Percentiles rank a stretch among this genome's conserved stretches.
Conservation (phyloP, 2,329 filamentous ascomycete genomes). For the Exophiala mesophila region DNA sequence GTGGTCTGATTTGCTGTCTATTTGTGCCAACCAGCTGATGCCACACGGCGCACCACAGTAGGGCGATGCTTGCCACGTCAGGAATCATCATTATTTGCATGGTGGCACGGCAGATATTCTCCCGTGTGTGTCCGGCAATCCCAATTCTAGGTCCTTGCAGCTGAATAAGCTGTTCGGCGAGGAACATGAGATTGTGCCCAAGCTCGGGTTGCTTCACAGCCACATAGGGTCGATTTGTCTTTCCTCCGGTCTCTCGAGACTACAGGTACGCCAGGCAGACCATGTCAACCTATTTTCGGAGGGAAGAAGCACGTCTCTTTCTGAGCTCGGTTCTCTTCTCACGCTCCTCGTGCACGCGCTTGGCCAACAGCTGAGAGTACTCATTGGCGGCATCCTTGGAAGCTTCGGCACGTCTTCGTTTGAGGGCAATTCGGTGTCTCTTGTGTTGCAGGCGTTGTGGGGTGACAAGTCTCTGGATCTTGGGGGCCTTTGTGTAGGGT, state of each 20-base stretch:
- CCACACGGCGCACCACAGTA: too few species aligned
- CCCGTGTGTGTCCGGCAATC: too few species aligned
- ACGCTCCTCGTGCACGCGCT: slow-evolving; percentile 96
- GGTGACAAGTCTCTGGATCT: slow-evolving; percentile 99
- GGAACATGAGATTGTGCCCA: too few species aligned
- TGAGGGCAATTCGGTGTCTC: slow-evolving; percentile 95
- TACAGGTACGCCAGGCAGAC: too few species aligned
- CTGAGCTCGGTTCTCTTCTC: slow-evolving; percentile 85
- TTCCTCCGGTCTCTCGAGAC: too few species aligned
- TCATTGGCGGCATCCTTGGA: slow-evolving; percentile 98
- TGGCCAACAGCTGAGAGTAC: slow-evolving; percentile 92
- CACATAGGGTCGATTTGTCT: too few species aligned
- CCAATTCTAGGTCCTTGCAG: too few species aligned
- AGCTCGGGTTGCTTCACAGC: too few species aligned
- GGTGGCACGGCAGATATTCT: not conserved
- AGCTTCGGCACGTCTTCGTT: slow-evolving; percentile 95
- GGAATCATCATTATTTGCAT: too few species aligned
- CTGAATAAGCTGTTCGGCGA: too few species aligned
- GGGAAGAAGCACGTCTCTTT: slow-evolving; percentile 95
- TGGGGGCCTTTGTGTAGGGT: slow-evolving; percentile 99
- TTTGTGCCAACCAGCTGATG: not conserved
- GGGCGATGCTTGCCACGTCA: too few species aligned
- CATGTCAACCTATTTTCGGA: slow-evolving; percentile 80
- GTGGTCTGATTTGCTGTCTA: not conserved
- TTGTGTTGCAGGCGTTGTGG: slow-evolving; percentile 99